These are phyloP conservation scores for Microstegium vimineum DNA, from an alignment of 176 grass and related monocot species.

Conservation along the genomic window DNA sequence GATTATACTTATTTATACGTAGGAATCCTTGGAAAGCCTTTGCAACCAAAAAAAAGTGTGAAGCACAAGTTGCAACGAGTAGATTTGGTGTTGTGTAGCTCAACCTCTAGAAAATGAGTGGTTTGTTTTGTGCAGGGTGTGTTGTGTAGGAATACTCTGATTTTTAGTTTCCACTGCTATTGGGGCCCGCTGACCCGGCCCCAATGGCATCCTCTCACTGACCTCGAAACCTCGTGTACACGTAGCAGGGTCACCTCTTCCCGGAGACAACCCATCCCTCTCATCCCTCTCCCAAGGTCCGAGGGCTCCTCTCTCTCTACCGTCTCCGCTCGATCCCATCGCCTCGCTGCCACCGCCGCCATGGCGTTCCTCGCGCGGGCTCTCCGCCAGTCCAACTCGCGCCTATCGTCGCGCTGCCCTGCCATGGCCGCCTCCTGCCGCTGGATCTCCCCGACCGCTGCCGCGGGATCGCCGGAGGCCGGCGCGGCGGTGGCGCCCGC, in stretches of 20 bases:
- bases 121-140: too few species aligned
- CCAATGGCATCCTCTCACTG: background rate
- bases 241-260: background rate
- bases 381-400: constrained; percentile 51
- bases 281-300: background rate
- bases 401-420: constrained; percentile 24
- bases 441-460: constrained; percentile 71
- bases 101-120: too few species aligned
- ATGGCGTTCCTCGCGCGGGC: constrained; percentile 82
- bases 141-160: too few species aligned
- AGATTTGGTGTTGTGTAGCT: too few species aligned
- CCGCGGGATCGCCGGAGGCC: constrained; percentile 51
- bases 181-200: background rate
- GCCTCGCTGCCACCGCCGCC: background rate
- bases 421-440: constrained; percentile 28
- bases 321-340: constrained; percentile 36
- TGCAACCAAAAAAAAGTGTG: background rate
- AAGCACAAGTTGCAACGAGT: background rate
- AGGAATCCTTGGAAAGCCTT: background rate
- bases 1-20: background rate
- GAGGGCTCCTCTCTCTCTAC: background rate
- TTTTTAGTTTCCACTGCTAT: background rate
- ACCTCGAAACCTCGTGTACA: background rate
- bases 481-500: constrained; percentile 33
- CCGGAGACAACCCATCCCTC: background rate